Evolutionary conservation across 2,329 filamentous ascomycete species (phyloP), one percentile per base, ranked within the genome.

Genomic region (Macroventuria anomochaeta): DNA sequence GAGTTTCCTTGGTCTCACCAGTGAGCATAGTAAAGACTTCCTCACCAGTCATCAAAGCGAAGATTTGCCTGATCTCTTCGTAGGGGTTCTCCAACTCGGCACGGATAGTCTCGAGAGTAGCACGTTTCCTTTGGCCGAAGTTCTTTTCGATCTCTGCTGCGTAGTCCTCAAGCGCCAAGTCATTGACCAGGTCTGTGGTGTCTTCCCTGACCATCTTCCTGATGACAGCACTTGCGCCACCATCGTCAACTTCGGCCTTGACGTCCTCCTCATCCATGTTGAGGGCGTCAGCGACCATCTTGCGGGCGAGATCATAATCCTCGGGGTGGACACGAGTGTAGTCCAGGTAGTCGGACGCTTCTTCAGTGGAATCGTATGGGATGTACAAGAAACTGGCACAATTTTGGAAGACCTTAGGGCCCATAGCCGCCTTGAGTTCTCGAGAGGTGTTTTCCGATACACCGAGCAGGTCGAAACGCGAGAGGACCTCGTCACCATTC

Each of bases 261-360:
- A 99, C 91, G 68, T 99, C 95, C 78, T 99, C 95, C 76, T 99
- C 95, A 65, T 99, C 95, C 62, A 99, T 83, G 72, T 97, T 93
- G 40, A 99, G 81, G 13, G 95, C 95, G 80, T 99, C 95, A 3
- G 95, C 95, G 17, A 95, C 95, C 88, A 99, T 97, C 78, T 99
- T 99, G 64, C 93, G 90, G 41, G 92, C 95, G 57, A 99, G 88
- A 64, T 99, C 95, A 75, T 99, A 99, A 72, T 99, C 95, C 79
- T 99, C 95, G 1, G 95, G 95, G 69, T 99, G 95, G 15, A 99
- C 92, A 79, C 95, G 90, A 39, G 95, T 99, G 71, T 95, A 96
- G 76, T 99, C 95, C 21, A 99, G 82, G 53, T 96, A 96, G 71
- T 99, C 95, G 0, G 93, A 91, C 12, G 89, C 84, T 1, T 88